A percentile compares a stretch with the other conserved stretches of the same genome.
Conservation (phyloP, 164 flowering plant species). For the Berberis thunbergii region DNA sequence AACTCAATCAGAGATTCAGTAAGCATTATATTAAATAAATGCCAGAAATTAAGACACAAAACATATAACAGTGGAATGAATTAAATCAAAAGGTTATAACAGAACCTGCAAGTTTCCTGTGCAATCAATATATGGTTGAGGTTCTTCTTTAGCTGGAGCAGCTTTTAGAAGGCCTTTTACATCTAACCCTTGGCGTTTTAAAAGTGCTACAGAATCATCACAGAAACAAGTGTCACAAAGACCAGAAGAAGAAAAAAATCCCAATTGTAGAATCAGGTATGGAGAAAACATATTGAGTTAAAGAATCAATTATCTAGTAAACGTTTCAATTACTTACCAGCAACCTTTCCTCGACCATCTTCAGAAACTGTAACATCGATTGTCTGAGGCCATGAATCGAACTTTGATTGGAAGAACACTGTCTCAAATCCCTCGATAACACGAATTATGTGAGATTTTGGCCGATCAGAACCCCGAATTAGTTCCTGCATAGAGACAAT, state of each 20-base stretch:
- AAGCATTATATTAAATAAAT: background rate
- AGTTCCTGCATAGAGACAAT: conserved; percentile 48
- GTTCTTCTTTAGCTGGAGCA: conserved; percentile 84
- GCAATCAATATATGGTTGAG: conserved; percentile 86
- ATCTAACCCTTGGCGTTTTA: conserved; percentile 88
- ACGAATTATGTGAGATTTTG: conserved; percentile 65
- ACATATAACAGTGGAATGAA: too few relatives aligned
- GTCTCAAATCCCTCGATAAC: conserved; percentile 98
- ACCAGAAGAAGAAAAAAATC: background rate
- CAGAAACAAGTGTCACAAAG: conserved; percentile 1
- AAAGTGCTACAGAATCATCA: conserved; percentile 51
- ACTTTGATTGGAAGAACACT: conserved; percentile 70
- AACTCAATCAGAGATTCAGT: background rate
- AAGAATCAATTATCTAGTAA: background rate
- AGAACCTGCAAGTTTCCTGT: conserved; percentile 91
- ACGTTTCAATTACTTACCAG: conserved; percentile 51
- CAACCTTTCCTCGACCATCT: conserved; percentile 98
- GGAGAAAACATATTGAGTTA: background rate
- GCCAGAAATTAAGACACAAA: too few relatives aligned
- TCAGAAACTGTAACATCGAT: conserved; percentile 67
- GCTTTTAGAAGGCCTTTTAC: conserved; percentile 95
- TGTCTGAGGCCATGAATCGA: conserved; percentile 80
- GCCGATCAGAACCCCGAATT: conserved; percentile 43
- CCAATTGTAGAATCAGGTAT: background rate
- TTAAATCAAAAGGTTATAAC: background rate